Evolutionary conservation across 306 rosid genomes (phyloP).

Genomic region (Malus orientalis): DNA sequence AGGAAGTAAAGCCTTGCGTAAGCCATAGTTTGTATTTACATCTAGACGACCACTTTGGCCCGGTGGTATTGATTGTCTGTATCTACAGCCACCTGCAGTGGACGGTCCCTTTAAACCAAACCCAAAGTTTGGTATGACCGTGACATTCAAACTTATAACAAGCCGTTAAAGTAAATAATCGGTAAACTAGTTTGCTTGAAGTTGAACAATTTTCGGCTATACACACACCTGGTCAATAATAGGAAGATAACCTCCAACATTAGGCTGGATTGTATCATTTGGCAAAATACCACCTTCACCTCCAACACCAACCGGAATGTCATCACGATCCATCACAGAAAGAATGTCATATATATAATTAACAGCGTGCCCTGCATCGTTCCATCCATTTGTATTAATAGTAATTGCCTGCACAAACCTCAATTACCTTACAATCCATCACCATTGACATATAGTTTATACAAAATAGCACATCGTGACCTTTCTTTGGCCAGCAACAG

Average conservation of each 20-base stretch:
- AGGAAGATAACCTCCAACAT: slow-evolving; percentile 74
- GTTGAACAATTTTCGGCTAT: not conserved
- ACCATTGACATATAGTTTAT: not conserved
- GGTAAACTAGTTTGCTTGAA: not conserved
- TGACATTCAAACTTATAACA: not conserved
- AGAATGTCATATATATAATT: slow-evolving; percentile 53
- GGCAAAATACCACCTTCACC: slow-evolving; percentile 57
- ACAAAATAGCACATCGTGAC: not conserved
- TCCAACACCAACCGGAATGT: slow-evolving; percentile 55
- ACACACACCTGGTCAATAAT: slow-evolving; percentile 51
- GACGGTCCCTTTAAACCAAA: slow-evolving; percentile 33
- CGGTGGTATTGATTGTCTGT: slow-evolving; percentile 48
- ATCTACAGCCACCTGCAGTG: slow-evolving; percentile 56
- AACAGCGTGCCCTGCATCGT: slow-evolving; percentile 47
- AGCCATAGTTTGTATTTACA: slow-evolving; percentile 41
- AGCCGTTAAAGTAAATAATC: not conserved
- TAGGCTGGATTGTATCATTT: slow-evolving; percentile 37
- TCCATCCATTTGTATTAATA: slow-evolving; percentile 54
- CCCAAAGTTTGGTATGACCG: not conserved
- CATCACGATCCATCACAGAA: slow-evolving; percentile 57
- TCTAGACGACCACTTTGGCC: slow-evolving; percentile 43
- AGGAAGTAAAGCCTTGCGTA: slow-evolving; percentile 59
- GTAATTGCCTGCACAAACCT: slow-evolving; percentile 37
- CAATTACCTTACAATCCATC: not conserved
- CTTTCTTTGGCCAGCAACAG: not conserved